Conservation (phyloP, 495 filamentous ascomycete species). For the Xylaria longipes region DNA sequence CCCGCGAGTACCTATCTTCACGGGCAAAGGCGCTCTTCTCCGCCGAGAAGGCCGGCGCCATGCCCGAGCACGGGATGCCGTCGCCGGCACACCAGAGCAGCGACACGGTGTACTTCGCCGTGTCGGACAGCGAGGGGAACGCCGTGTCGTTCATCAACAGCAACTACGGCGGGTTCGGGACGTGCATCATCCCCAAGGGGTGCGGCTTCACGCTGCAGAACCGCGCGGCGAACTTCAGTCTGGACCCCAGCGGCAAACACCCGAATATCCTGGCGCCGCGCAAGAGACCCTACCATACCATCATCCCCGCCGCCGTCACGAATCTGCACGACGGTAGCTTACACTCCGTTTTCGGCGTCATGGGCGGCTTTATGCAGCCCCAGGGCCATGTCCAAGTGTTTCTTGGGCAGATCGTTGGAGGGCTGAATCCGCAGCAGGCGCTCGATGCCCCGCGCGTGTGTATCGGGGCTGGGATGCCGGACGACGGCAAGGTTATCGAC, state of each 20-base stretch:
- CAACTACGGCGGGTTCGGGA: constrained; percentile 91
- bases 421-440: constrained; percentile 84
- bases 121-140: constrained; percentile 81
- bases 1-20: constrained; percentile 47
- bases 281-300: constrained; percentile 97
- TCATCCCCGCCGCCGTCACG: constrained; percentile 92
- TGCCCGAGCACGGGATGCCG: constrained; percentile 58
- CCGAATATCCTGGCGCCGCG: constrained; percentile 79
- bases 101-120: constrained; percentile 95
- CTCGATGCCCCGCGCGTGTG: constrained; percentile 90
- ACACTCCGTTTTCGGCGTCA: constrained; percentile 89
- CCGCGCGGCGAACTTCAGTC: constrained; percentile 83
- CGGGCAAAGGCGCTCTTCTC: constrained; percentile 48
- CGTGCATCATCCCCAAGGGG: constrained; percentile 77
- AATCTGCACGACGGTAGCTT: constrained; percentile 72
- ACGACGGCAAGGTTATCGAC: constrained; percentile 46
- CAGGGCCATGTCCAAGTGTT: constrained; percentile 97
- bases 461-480: constrained; percentile 72
- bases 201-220: constrained; percentile 96
- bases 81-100: constrained; percentile 64
- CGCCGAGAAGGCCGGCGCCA: constrained; percentile 31
- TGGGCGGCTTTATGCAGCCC: constrained; percentile 99
- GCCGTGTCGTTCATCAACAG: constrained; percentile 96
- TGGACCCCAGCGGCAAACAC: constrained; percentile 61
- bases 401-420: constrained; percentile 86